phyloP scores from a whole-genome alignment of 331 rosid species.

The Malus hybrid region DNA sequence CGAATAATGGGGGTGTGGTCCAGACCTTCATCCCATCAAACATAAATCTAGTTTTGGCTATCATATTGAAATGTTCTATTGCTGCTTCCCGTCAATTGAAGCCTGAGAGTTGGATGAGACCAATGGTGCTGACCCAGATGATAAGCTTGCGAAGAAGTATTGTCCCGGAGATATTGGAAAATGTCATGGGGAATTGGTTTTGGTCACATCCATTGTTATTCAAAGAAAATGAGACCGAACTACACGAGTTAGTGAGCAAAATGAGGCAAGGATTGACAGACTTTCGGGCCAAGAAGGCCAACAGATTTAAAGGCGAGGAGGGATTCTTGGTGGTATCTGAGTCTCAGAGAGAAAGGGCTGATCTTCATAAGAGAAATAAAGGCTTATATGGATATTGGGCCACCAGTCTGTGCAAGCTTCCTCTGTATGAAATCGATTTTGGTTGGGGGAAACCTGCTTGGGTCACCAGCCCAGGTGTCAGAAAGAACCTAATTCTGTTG shows the following conservation, averaged over 20 bases:
- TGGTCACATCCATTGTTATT: not conserved
- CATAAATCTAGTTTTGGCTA: not conserved
- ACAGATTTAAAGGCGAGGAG: not conserved
- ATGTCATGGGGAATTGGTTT: not conserved
- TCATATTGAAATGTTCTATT: slow-evolving; percentile 1
- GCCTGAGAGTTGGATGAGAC: not conserved
- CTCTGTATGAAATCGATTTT: not conserved
- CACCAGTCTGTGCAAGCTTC: not conserved
- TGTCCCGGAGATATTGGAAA: not conserved
- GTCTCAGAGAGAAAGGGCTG: not conserved
- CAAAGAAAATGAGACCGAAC: not conserved
- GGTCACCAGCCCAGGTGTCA: not conserved
- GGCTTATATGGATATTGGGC: not conserved
- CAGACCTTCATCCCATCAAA: not conserved
- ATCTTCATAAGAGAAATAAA: not conserved
- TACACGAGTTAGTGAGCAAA: not conserved
- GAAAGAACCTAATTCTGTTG: slow-evolving; percentile 4
- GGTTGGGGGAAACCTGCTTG: not conserved
- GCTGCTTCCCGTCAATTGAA: not conserved
- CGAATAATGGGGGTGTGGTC: not conserved
- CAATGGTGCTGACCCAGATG: not conserved
- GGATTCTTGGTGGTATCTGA: not conserved
- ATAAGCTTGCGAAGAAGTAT: not conserved
- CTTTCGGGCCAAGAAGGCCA: not conserved
- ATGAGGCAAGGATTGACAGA: slow-evolving; percentile 4